A percentile compares a stretch with the other conserved stretches of the same genome.
These are phyloP conservation scores for Lanmaoa pseudosensibilis DNA, from an alignment of 768 basidiomycete genomes.

Conservation along the genomic window DNA sequence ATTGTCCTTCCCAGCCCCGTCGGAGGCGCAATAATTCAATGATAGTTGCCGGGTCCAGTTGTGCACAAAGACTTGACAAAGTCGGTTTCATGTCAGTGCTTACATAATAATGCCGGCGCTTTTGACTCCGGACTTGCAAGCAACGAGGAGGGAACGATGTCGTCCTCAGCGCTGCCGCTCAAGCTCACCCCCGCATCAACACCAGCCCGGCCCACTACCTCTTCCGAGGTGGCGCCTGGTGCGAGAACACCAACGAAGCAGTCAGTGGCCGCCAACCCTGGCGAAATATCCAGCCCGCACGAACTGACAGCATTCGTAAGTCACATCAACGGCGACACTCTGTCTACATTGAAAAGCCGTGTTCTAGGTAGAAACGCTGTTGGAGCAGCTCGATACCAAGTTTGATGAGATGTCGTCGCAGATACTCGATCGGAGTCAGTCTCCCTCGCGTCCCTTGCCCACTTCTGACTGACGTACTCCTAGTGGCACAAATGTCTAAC, in stretches of 20 bases:
- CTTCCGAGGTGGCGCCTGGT: slow-evolving; percentile 23
- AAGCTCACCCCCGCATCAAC: slow-evolving; percentile 59
- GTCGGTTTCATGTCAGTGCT: slow-evolving; percentile 8
- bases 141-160: slow-evolving; percentile 25
- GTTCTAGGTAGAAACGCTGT: slow-evolving; percentile 77
- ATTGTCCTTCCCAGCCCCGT: too few species aligned
- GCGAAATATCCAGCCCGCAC: slow-evolving; percentile 88
- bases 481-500: slow-evolving; percentile 92
- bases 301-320: slow-evolving; percentile 92
- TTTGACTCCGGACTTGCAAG: not conserved
- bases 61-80: too few species aligned
- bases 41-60: not conserved
- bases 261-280: slow-evolving; percentile 35
- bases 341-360: not conserved
- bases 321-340: slow-evolving; percentile 19
- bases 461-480: slow-evolving; percentile 9
- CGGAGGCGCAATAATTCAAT: too few species aligned
- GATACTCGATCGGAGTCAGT: slow-evolving; percentile 81
- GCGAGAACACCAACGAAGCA: slow-evolving; percentile 51
- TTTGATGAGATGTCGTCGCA: slow-evolving; percentile 94
- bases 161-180: slow-evolving; percentile 63
- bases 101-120: slow-evolving; percentile 16
- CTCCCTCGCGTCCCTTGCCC: not conserved
- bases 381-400: slow-evolving; percentile 85
- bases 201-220: slow-evolving; percentile 41